Evolutionary conservation across 2,329 filamentous ascomycete genomes (phyloP).

Genomic region (Colletotrichum lentis): DNA sequence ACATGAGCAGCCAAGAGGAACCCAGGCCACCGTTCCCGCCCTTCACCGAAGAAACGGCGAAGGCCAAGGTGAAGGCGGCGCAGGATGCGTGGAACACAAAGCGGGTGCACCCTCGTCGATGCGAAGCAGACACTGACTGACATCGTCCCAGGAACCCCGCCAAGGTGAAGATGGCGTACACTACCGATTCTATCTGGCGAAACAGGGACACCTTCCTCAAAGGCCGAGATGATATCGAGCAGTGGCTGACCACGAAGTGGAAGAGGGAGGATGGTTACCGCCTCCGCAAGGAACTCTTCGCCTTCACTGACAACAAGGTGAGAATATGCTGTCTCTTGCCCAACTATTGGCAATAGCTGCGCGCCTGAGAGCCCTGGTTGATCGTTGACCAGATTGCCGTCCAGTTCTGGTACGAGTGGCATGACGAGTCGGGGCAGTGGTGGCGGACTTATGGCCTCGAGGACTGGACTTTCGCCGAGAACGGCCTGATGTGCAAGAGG

Average conservation of each 20-base stretch:
- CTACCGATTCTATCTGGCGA: constrained; percentile 79
- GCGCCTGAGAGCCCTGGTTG: background rate
- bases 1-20: constrained; percentile 31
- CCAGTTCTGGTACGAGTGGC: constrained; percentile 90
- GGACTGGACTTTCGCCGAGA: constrained; percentile 77
- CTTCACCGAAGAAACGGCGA: constrained; percentile 75
- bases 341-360: background rate
- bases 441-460: constrained; percentile 87
- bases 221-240: constrained; percentile 72
- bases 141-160: constrained; percentile 64
- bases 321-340: background rate
- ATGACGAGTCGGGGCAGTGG: constrained; percentile 76
- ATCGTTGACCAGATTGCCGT: constrained; percentile 70
- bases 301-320: constrained; percentile 73
- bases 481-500: constrained; percentile 76
- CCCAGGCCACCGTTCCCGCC: constrained; percentile 66
- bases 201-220: constrained; percentile 76
- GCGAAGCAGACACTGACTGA: background rate
- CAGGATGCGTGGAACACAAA: constrained; percentile 84
- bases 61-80: constrained; percentile 81
- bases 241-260: constrained; percentile 79
- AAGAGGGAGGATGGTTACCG: constrained; percentile 73
- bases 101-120: constrained; percentile 52
- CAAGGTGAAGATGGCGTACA: constrained; percentile 76
- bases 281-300: constrained; percentile 84